Evolutionary conservation across 2,329 filamentous ascomycete genomes (phyloP).

Genomic region (Fusarium sp.): DNA sequence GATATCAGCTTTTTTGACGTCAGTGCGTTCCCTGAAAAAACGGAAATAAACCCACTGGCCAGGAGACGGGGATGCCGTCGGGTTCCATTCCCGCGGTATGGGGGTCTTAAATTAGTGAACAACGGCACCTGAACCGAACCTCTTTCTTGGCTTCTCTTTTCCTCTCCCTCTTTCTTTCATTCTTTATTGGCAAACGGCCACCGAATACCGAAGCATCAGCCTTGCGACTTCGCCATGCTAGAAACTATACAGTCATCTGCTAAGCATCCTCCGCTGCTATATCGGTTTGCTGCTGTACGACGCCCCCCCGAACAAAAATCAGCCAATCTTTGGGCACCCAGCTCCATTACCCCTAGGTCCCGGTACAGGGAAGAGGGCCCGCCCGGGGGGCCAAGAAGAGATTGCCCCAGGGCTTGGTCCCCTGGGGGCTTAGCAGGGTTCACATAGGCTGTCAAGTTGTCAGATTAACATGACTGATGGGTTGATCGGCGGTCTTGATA

Average conservation of each 20-base stretch:
- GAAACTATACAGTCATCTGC: neutral
- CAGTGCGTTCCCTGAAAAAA: slow-evolving; percentile 26
- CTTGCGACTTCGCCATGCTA: slow-evolving; percentile 1
- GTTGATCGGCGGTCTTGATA: neutral
- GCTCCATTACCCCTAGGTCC: neutral
- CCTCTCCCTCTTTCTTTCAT: neutral
- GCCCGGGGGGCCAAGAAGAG: neutral
- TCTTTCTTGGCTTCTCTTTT: neutral
- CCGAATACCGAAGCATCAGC: neutral
- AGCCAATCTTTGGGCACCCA: neutral
- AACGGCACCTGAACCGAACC: neutral
- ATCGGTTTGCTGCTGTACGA: neutral
- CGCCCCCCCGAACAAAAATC: neutral
- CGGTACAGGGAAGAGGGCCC: neutral
- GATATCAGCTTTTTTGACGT: slow-evolving; percentile 31
- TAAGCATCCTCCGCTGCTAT: neutral
- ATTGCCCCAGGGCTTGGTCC: neutral
- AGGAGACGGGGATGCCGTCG: slow-evolving; percentile 3
- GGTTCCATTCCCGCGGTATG: neutral
- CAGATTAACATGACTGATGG: neutral
- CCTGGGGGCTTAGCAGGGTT: neutral
- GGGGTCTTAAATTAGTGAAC: neutral
- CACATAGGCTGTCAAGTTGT: neutral
- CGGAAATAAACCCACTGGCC: slow-evolving; percentile 25
- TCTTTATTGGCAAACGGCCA: neutral